Base-by-base conservation (phyloP, 2,329 filamentous ascomycete genomes). In the Ambrosiella xylebori region DNA sequence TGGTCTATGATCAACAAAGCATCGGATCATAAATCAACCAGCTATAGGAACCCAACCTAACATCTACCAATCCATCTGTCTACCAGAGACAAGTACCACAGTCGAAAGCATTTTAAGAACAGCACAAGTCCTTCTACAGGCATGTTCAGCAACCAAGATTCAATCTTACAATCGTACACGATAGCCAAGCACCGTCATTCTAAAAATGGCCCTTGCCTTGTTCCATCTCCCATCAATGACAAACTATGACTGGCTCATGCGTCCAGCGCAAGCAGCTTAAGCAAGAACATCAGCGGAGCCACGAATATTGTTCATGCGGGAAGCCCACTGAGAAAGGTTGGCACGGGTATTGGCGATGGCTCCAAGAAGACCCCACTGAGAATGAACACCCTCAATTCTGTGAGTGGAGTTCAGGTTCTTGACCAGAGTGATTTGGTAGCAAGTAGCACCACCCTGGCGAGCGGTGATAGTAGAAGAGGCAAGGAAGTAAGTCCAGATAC, bases 401-500 rank as follows among this genome's bases (percentile, higher is more conserved):
- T 94, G 88, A 38, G 81, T 88, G 40, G 84, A 82, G 75, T 94
- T 94, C 71, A 94, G 78, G 74, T 94, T 94, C 81, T 94, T 94
- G 70, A 91, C 85, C 61, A 88, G 74, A 15, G 83, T 83, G 65
- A 95, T 86, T 74, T 94, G 88, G 76, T 82, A 94, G 77, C 88
- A 93, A 38, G 86, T 88, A 58, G 88, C 88, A 64, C 79, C 77
- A 64, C 88, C 88, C 71, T 94, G 88, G 67, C 88, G 84, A 35
- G 88, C 88, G 66, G 80, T 81, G 69, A 95, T 94, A 68, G 84
- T 87, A 15, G 86, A 88, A 70, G 82, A 90, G 62, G 87, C 86
- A 61, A 94, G 80, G 81, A 95, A 95, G 72, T 82, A 88, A 68
- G 94, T 87, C 88, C 88, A 94, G 69, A 93, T 93, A 71, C 91